Percentiles rank a stretch among this genome's conserved stretches.
phyloP scores from a whole-genome alignment of 768 basidiomycete species.

The Psilocybe sp. region DNA sequence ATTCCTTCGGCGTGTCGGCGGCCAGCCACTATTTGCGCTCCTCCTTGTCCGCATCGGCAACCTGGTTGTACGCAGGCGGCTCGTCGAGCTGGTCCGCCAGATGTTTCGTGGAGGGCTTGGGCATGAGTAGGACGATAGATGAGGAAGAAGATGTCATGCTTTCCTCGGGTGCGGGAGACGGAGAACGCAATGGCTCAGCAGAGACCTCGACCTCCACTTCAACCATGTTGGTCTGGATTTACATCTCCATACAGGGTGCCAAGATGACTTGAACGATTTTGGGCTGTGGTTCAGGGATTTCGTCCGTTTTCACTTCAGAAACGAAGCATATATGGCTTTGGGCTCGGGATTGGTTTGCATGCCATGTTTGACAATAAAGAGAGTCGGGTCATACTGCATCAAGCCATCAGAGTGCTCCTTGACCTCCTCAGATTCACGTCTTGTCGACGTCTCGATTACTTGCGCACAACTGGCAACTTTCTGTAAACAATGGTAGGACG shows the following conservation, averaged over 20 bases:
- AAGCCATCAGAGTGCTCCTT: slow-evolving; percentile 77
- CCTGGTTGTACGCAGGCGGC: slow-evolving; percentile 73
- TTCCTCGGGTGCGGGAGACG: slow-evolving; percentile 50
- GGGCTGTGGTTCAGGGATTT: slow-evolving; percentile 23
- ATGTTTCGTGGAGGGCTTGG: too few relatives aligned
- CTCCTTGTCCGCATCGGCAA: slow-evolving; percentile 46
- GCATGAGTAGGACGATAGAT: slow-evolving; percentile 64
- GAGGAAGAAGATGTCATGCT: slow-evolving; percentile 72
- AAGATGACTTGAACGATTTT: slow-evolving; percentile 27
- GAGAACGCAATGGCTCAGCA: slow-evolving; percentile 35
- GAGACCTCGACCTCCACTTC: too few relatives aligned
- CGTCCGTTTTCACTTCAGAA: slow-evolving; percentile 62
- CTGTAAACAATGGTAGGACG: slow-evolving; percentile 39
- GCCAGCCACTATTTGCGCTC: slow-evolving; percentile 47
- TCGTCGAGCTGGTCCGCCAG: slow-evolving; percentile 52
- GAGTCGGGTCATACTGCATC: slow-evolving; percentile 64
- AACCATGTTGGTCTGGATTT: slow-evolving; percentile 64
- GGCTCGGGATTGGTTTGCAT: slow-evolving; percentile 66
- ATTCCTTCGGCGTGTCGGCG: slow-evolving; percentile 62
- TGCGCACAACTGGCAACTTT: slow-evolving; percentile 66
- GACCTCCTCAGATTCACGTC: slow-evolving; percentile 52
- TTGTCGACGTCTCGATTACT: slow-evolving; percentile 40
- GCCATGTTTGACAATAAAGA: slow-evolving; percentile 42
- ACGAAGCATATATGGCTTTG: slow-evolving; percentile 40
- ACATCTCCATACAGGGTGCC: slow-evolving; percentile 44